phyloP scores from a whole-genome alignment of 164 flowering plant genomes.

The Annona cherimola region DNA sequence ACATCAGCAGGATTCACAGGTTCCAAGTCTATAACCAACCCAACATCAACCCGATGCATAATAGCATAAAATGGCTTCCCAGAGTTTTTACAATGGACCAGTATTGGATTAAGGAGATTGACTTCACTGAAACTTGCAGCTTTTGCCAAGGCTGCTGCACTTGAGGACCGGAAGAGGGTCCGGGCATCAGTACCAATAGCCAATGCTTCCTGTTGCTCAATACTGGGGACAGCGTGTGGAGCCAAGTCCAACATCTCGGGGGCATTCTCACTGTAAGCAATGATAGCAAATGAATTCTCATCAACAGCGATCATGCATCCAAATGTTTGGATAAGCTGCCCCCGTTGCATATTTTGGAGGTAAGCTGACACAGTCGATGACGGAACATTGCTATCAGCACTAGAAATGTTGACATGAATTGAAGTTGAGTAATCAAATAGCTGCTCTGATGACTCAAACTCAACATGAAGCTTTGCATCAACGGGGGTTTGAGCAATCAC shows the following conservation, averaged over 20 bases:
- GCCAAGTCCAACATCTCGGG: slow-evolving; percentile 69
- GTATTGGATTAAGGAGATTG: slow-evolving; percentile 60
- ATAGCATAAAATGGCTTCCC: slow-evolving; percentile 80
- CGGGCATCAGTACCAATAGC: slow-evolving; percentile 53
- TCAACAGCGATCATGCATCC: slow-evolving; percentile 67
- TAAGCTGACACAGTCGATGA: slow-evolving; percentile 51
- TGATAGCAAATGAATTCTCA: slow-evolving; percentile 38
- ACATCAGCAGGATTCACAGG: slow-evolving; percentile 66
- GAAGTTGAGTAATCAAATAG: slow-evolving; percentile 57
- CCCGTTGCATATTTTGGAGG: slow-evolving; percentile 59
- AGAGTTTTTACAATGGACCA: slow-evolving; percentile 51
- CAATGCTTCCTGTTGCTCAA: slow-evolving; percentile 58
- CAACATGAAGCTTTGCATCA: slow-evolving; percentile 62
- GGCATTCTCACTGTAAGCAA: slow-evolving; percentile 71
- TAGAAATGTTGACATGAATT: slow-evolving; percentile 34
- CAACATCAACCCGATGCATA: slow-evolving; percentile 65
- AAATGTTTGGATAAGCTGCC: slow-evolving; percentile 56
- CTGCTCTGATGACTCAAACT: slow-evolving; percentile 45
- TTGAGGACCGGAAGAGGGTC: slow-evolving; percentile 46
- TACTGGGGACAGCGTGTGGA: slow-evolving; percentile 65
- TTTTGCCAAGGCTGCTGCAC: slow-evolving; percentile 58
- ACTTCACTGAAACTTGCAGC: slow-evolving; percentile 54
- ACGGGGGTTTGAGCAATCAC: slow-evolving; percentile 49
- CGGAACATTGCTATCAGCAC: slow-evolving; percentile 38
- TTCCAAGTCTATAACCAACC: slow-evolving; percentile 65